These are phyloP conservation scores for Antrodiella citrinella DNA, from an alignment of 768 basidiomycete genomes.

Conservation along the genomic window DNA sequence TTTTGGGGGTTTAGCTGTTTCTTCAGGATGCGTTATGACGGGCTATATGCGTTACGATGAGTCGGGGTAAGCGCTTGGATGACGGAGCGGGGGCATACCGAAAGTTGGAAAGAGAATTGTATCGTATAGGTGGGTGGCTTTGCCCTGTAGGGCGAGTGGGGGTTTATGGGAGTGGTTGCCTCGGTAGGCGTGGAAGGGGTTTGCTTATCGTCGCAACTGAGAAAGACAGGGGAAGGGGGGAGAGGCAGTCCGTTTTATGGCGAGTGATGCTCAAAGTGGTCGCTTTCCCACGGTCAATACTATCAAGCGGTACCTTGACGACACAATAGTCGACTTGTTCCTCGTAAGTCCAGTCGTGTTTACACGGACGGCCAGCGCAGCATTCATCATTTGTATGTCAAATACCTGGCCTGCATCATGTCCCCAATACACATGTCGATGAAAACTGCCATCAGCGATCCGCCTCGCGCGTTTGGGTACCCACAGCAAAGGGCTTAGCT, in stretches of 20 bases:
- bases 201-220: slow-evolving; percentile 36
- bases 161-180: slow-evolving; percentile 49
- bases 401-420: not conserved
- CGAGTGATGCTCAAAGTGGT: not conserved
- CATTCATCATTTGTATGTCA: not conserved
- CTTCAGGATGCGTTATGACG: slow-evolving; percentile 14
- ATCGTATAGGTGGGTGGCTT: slow-evolving; percentile 43
- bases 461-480: not conserved
- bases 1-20: slow-evolving; percentile 44
- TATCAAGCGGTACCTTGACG: not conserved
- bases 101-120: slow-evolving; percentile 30
- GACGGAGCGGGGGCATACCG: slow-evolving; percentile 29
- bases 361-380: not conserved
- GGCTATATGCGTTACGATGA: slow-evolving; percentile 11
- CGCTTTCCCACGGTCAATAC: slow-evolving; percentile 5
- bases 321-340: not conserved
- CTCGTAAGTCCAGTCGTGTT: too few species aligned
- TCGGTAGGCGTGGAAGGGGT: slow-evolving; percentile 42
- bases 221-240: slow-evolving; percentile 20
- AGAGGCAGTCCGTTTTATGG: slow-evolving; percentile 9
- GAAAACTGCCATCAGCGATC: not conserved
- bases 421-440: not conserved
- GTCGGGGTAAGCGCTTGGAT: slow-evolving; percentile 2
- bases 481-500: too few species aligned
- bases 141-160: slow-evolving; percentile 91